Conservation (phyloP, 106 monocot genomes). For the Dioscorea dumetorum region DNA sequence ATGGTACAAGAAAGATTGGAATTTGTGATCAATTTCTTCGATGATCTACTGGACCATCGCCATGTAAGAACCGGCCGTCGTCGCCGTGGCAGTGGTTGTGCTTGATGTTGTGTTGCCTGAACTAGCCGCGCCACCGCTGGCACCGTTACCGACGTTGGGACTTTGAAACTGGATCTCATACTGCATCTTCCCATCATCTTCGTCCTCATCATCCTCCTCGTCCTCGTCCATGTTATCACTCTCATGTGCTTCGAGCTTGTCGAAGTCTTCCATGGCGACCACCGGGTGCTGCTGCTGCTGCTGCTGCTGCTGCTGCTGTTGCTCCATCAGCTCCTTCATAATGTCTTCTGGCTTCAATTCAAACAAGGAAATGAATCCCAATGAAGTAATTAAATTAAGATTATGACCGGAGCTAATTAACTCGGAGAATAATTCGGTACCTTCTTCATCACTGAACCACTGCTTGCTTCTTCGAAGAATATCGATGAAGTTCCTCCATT, state of each 20-base stretch:
- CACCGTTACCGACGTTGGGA: conserved; percentile 13
- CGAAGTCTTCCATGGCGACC: conserved; percentile 13
- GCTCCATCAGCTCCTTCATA: conserved; percentile 50
- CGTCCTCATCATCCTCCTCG: conserved; percentile 44
- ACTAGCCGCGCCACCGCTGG: background rate
- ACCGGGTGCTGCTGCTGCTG: too few relatives aligned
- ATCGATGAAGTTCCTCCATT: conserved; percentile 30
- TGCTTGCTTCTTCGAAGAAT: conserved; percentile 23
- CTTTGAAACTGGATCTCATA: conserved; percentile 66
- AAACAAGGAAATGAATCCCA: background rate
- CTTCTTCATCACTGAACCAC: conserved; percentile 25
- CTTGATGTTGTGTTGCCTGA: background rate
- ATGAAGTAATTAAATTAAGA: background rate
- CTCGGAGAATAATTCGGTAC: conserved; percentile 11
- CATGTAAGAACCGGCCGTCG: conserved; percentile 44
- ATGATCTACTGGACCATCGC: conserved; percentile 42
- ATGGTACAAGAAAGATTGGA: conserved; percentile 17
- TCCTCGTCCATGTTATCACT: conserved; percentile 36
- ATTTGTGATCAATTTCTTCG: background rate
- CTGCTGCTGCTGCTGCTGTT: conserved; percentile 11
- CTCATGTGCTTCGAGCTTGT: conserved; percentile 14
- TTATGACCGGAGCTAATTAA: too few relatives aligned
- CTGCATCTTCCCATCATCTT: conserved; percentile 33
- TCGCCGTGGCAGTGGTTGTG: background rate
- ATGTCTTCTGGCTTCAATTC: conserved; percentile 75